phyloP scores from a whole-genome alignment of 805 yeast species.

The Kuraishia floccosa region DNA sequence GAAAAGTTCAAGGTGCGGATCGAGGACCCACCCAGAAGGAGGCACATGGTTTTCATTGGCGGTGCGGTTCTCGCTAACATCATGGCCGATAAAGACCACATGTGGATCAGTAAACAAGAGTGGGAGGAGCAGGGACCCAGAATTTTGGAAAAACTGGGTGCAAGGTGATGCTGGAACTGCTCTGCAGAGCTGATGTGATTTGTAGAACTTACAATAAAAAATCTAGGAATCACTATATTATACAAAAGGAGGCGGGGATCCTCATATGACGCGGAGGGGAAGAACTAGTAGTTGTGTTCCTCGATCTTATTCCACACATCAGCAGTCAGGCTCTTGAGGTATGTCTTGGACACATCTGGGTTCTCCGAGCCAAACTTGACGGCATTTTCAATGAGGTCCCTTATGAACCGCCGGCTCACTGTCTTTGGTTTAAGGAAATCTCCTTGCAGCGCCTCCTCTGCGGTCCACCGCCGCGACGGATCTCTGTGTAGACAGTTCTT shows the following conservation, averaged over 20 bases:
- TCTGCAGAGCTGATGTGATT: background rate
- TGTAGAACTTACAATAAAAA: too few species aligned
- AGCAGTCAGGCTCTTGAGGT: conserved; percentile 32
- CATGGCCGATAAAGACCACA: conserved; percentile 96
- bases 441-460: conserved; percentile 45
- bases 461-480: conserved; percentile 56
- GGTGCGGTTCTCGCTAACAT: conserved; percentile 97
- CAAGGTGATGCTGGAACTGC: conserved; percentile 38
- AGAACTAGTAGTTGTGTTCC: conserved; percentile 17
- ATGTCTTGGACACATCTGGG: conserved; percentile 19
- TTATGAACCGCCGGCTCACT: conserved; percentile 54
- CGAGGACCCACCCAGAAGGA: conserved; percentile 98
- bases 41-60: conserved; percentile 97
- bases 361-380: conserved; percentile 56
- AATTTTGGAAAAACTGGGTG: conserved; percentile 80
- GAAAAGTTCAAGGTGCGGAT: conserved; percentile 91
- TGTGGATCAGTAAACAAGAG: conserved; percentile 95
- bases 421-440: conserved; percentile 68
- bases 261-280: too few species aligned
- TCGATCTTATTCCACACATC: conserved; percentile 48
- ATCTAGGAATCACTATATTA: too few species aligned
- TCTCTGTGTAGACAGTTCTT: conserved; percentile 61
- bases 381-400: conserved; percentile 66
- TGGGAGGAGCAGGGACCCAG: conserved; percentile 97
- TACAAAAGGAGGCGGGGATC: too few species aligned